Conservation (phyloP, 176 grass and related monocot species). For the Eleusine coracana region DNA sequence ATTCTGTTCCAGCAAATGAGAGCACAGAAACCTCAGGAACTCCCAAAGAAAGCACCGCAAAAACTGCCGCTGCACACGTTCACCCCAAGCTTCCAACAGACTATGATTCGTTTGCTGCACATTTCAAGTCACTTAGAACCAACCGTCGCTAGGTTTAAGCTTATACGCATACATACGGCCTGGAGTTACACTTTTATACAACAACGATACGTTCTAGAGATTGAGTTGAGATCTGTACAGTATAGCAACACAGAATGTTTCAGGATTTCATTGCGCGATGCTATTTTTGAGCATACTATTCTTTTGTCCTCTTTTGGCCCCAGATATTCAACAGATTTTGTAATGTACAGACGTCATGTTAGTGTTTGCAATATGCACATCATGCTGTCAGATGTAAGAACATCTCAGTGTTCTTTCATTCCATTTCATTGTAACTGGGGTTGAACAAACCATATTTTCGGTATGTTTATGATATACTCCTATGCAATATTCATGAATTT, state of each 20-base stretch:
- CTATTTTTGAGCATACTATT: slow-evolving; percentile 30
- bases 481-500: slow-evolving; percentile 8
- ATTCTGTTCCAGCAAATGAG: slow-evolving; percentile 37
- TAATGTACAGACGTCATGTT: slow-evolving; percentile 5
- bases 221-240: slow-evolving; percentile 49
- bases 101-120: slow-evolving; percentile 80
- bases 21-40: slow-evolving; percentile 29
- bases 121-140: slow-evolving; percentile 82
- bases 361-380: slow-evolving; percentile 36
- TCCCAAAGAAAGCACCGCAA: slow-evolving; percentile 41
- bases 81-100: slow-evolving; percentile 84
- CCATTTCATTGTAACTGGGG: neutral
- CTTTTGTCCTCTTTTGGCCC: slow-evolving; percentile 42
- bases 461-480: neutral
- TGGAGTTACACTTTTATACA: slow-evolving; percentile 12
- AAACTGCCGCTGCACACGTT: slow-evolving; percentile 49
- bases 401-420: neutral
- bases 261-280: neutral
- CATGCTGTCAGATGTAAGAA: neutral
- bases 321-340: slow-evolving; percentile 10
- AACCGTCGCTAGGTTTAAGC: slow-evolving; percentile 49
- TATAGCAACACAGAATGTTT: slow-evolving; percentile 42
- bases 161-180: neutral
- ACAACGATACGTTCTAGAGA: neutral
- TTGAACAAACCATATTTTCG: neutral